Base-by-base conservation (phyloP, 768 basidiomycete species). In the Panus rudis region DNA sequence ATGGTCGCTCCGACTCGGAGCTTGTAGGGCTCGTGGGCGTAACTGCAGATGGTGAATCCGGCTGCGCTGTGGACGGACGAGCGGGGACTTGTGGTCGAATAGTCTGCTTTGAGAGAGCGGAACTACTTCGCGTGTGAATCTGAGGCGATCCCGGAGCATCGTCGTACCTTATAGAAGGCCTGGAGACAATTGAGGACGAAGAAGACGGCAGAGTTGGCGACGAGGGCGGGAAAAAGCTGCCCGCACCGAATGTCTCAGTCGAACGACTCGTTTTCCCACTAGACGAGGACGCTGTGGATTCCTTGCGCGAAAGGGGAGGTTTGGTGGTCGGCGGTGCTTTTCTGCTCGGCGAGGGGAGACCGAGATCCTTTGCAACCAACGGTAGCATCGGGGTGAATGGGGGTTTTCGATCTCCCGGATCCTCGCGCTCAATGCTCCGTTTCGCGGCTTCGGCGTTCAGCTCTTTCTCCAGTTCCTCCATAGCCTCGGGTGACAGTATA, bases 401-500 rank as follows among this genome's bases (percentile, higher is more conserved):
- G n/a, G n/a, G n/a, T n/a, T n/a, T n/a, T n/a, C n/a, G n/a, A n/a
- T n/a, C n/a, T n/a, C n/a, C n/a, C n/a, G n/a, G n/a, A n/a, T n/a
- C n/a, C n/a, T 11, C 40, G 43, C 5, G 11, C 33, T 17, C 16
- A 35, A 35, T 6, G 8, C 50, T 33, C 27, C 26, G 13, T 23
- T 27, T n/a, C 38, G 43, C 19, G 51, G 26, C 40, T 56, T 72
- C n/a, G 56, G 51, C 60, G 34, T 46, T 73, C 52, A 58, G 51
- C 46, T 70, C 67, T 32, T 73, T 77, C 53, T 82, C 81, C 8
- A 84, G 61, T 57, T 71, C 68, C 17, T 76, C 69, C 66, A 82
- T 71, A 43, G 82, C 78, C 14, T 76, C 79, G 19, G 78, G 75
- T 13, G 80, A 77, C 72, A 84, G 72, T 47, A 84, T 84, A 30